A percentile compares a stretch with the other conserved stretches of the same genome.
Evolutionary conservation across 2,329 filamentous ascomycete genomes (phyloP).

Genomic region (Stachybotrys chlorohalonatus): DNA sequence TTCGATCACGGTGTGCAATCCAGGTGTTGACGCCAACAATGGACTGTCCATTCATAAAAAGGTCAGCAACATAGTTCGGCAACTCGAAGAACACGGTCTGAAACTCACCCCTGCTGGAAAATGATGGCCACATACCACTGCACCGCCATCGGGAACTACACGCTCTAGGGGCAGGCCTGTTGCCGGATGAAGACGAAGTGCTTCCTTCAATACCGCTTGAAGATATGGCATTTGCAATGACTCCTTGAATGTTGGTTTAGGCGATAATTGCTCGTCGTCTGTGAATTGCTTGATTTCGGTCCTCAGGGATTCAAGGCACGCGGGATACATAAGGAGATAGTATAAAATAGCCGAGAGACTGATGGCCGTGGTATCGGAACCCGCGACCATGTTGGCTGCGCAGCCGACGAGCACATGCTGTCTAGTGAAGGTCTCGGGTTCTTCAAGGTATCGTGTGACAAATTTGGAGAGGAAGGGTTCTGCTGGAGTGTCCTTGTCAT

Average conservation of each 20-base stretch:
- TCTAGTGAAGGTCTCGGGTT: slow-evolving; percentile 30
- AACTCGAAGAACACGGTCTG: background rate
- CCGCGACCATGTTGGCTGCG: slow-evolving; percentile 25
- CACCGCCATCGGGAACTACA: slow-evolving; percentile 48
- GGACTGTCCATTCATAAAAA: slow-evolving; percentile 6
- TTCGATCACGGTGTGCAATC: slow-evolving; percentile 20
- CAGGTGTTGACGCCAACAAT: slow-evolving; percentile 26
- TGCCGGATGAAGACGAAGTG: slow-evolving; percentile 67
- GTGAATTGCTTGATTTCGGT: slow-evolving; percentile 11
- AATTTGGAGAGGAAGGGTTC: slow-evolving; percentile 10
- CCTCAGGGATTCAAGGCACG: slow-evolving; percentile 9
- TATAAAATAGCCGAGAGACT: slow-evolving; percentile 34
- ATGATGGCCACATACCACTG: slow-evolving; percentile 23
- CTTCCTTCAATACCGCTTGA: slow-evolving; percentile 50
- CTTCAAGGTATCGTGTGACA: slow-evolving; percentile 26
- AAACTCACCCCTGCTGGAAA: slow-evolving; percentile 19
- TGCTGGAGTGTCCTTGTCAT: background rate
- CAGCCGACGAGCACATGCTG: slow-evolving; percentile 20
- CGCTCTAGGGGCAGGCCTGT: slow-evolving; percentile 65
- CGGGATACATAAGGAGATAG: slow-evolving; percentile 25
- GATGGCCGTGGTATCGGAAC: slow-evolving; percentile 37
- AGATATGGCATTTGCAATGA: slow-evolving; percentile 37
- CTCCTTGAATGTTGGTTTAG: slow-evolving; percentile 26
- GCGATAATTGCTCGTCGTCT: slow-evolving; percentile 6
- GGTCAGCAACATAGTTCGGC: background rate